Evolutionary conservation across 805 yeast genomes (phyloP), one percentile per base, ranked within the genome.

Genomic region (Wickerhamiella hasegawae): DNA sequence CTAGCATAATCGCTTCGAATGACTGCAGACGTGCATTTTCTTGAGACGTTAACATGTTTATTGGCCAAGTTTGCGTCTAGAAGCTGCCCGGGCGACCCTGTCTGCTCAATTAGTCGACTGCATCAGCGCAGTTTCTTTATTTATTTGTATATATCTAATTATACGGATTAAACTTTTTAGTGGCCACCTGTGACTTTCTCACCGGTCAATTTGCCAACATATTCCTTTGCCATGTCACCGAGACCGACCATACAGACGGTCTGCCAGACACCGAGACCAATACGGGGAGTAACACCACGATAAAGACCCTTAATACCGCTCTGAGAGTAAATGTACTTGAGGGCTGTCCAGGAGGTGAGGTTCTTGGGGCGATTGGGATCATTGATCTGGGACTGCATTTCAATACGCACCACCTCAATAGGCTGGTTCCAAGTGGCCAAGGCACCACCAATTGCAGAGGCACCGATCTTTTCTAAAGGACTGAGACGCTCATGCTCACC

Each of bases 351-450:
- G 21, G 90, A 94, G 35, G 78, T 71, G 57, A 87, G 67, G 43
- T 87, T 85, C 63, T 81, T 78, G 40, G 97, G 98, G 62, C 96
- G 77, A 55, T 83, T 83, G 47, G 96, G 94, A 61, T 87, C 97
- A 33, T 59, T 63, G n/a, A 85, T 83, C 64, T 79, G 78, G 38
- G 93, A 78, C 63, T 90, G 98, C 96, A 90, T 84, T 62, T 90
- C 98, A 15, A 90, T 94, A 59, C 98, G 74, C 46, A 85, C 79
- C 36, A 90, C 98, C 63, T 90, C 98, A 51, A 90, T 84, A 27
- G 97, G 98, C 63, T 90, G 98, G 62, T 90, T 90, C 97, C 98
- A 90, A 14, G 97, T 94, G 40, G 87, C 74, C 45, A 90, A 70
- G 45, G 95, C 96, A 63, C 98, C 98, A 70, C 98, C 98, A 42